phyloP scores from a whole-genome alignment of 2,329 filamentous ascomycete genomes.

The Westerdykella aurantiaca region DNA sequence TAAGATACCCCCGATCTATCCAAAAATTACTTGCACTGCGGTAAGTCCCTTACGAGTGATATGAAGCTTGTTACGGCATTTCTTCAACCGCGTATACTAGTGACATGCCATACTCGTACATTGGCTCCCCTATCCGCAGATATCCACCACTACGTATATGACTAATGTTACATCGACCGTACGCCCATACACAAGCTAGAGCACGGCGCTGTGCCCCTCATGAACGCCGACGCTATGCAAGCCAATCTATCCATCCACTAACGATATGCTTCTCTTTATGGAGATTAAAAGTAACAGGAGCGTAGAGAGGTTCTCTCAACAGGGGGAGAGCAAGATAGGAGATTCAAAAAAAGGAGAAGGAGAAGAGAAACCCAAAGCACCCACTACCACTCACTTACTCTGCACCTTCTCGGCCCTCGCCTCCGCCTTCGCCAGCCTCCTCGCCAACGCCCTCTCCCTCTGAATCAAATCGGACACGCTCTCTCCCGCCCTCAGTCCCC shows the following conservation, averaged over 20 bases:
- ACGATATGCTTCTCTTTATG: conserved; percentile 3
- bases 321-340: conserved; percentile 19
- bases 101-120: too few relatives aligned
- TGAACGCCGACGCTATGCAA: conserved; percentile 12
- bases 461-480: conserved; percentile 22
- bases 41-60: too few relatives aligned
- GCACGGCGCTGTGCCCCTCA: too few relatives aligned
- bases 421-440: conserved; percentile 25
- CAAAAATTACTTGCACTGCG: too few relatives aligned
- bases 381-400: conserved; percentile 2
- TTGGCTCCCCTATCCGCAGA: too few relatives aligned
- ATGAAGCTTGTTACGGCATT: too few relatives aligned
- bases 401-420: conserved; percentile 17
- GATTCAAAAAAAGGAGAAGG: conserved; percentile 7
- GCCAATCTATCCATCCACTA: conserved; percentile 1
- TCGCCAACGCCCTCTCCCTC: conserved; percentile 22
- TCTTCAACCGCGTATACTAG: too few relatives aligned
- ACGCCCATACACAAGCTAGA: too few relatives aligned
- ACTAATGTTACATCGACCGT: too few relatives aligned
- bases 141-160: too few relatives aligned
- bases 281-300: conserved; percentile 7
- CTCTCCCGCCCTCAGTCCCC: conserved; percentile 14
- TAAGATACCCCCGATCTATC: too few relatives aligned
- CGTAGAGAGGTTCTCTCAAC: too few relatives aligned
- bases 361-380: conserved; percentile 1